Evolutionary conservation across 1,284 basidiomycete species (phyloP).

Genomic region (Trichosporon sp.): DNA sequence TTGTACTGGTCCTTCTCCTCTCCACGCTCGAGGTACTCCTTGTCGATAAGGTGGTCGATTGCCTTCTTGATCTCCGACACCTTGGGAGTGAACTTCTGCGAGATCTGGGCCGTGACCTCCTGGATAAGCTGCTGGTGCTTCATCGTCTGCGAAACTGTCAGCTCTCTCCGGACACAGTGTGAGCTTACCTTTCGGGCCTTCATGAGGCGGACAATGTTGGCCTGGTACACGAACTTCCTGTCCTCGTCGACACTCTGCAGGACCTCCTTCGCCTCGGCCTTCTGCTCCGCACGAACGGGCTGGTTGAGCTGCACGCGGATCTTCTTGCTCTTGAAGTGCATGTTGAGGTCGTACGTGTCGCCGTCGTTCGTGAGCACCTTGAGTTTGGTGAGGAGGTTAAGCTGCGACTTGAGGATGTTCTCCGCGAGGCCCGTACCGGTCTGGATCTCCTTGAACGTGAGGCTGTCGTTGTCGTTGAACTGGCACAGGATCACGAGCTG

Average conservation of each 20-base stretch:
- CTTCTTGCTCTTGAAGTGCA: constrained; percentile 93
- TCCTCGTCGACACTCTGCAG: constrained; percentile 96
- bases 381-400: constrained; percentile 79
- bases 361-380: constrained; percentile 77
- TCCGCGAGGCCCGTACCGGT: constrained; percentile 79
- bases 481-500: constrained; percentile 92
- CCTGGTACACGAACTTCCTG: constrained; percentile 93
- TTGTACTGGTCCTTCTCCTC: constrained; percentile 57
- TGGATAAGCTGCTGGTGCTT: constrained; percentile 92
- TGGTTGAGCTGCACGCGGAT: constrained; percentile 76
- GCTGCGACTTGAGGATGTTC: constrained; percentile 76
- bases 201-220: constrained; percentile 97
- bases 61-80: constrained; percentile 59
- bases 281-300: constrained; percentile 90
- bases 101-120: constrained; percentile 87
- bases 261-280: constrained; percentile 85
- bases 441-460: constrained; percentile 74
- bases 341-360: constrained; percentile 83
- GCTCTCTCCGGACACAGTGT: neutral
- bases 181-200: constrained; percentile 70
- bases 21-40: constrained; percentile 93
- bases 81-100: constrained; percentile 50
- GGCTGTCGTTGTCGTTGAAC: constrained; percentile 85
- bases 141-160: constrained; percentile 63
- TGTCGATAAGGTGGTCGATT: constrained; percentile 94